A percentile compares a stretch with the other conserved stretches of the same genome.
phyloP scores from a whole-genome alignment of 75 land plant genomes.

The Selaginella moellendorffii region DNA sequence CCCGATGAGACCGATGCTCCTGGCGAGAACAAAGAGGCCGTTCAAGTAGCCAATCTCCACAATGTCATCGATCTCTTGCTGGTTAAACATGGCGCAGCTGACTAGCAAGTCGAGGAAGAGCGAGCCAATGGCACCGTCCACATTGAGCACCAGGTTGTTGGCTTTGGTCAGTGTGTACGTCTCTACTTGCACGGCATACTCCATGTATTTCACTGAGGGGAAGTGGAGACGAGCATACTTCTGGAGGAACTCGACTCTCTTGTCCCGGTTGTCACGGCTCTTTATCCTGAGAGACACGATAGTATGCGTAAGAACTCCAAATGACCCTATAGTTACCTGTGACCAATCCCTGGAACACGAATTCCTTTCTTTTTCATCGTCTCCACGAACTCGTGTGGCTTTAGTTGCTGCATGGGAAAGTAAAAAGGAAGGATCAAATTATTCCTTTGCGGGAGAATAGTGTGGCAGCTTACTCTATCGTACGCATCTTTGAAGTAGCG shows the following conservation, averaged over 20 bases:
- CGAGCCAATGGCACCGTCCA: conserved; percentile 95
- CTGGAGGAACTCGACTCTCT: conserved; percentile 88
- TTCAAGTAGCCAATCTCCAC: conserved; percentile 91
- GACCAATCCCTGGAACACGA: conserved; percentile 98
- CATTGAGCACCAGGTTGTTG: conserved; percentile 84
- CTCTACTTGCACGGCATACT: conserved; percentile 90
- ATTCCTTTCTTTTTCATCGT: conserved; percentile 96
- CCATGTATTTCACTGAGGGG: conserved; percentile 95
- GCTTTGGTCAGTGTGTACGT: conserved; percentile 87
- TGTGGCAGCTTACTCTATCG: conserved; percentile 36
- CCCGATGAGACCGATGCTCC: conserved; percentile 99
- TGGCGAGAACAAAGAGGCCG: conserved; percentile 92
- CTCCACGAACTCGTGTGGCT: conserved; percentile 90
- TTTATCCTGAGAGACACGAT: conserved; percentile 61
- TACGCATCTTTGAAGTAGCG: conserved; percentile 96
- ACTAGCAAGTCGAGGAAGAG: conserved; percentile 88
- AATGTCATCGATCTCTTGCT: conserved; percentile 90
- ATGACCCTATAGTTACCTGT: too few relatives aligned
- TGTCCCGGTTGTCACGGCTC: conserved; percentile 95
- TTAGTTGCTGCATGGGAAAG: conserved; percentile 35
- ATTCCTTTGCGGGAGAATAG: not conserved
- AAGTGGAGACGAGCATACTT: conserved; percentile 67
- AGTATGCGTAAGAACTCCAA: too few relatives aligned
- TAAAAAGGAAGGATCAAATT: not conserved
- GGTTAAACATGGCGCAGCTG: conserved; percentile 86